These are phyloP conservation scores for Dendrobium chrysotoxum DNA, from an alignment of 106 monocot genomes.

Conservation along the genomic window DNA sequence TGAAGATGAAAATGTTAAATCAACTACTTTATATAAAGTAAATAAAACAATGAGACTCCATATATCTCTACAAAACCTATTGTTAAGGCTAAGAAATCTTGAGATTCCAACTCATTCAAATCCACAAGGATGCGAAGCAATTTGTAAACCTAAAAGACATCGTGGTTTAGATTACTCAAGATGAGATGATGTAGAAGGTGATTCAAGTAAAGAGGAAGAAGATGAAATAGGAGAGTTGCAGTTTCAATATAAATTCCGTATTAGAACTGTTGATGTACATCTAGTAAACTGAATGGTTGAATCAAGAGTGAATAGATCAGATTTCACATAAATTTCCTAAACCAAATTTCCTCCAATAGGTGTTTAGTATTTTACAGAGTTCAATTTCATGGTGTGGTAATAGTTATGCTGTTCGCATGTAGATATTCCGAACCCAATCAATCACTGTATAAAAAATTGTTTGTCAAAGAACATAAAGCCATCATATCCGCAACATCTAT, in stretches of 20 bases:
- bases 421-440: neutral
- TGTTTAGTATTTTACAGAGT: neutral
- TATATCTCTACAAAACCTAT: conserved; percentile 3
- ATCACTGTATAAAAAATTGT: neutral
- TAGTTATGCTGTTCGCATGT: too few species aligned
- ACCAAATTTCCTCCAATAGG: neutral
- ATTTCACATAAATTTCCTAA: neutral
- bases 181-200: conserved; percentile 84
- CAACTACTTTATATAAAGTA: neutral
- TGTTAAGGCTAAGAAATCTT: conserved; percentile 6
- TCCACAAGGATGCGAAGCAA: conserved; percentile 54
- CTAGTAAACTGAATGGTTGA: conserved; percentile 50
- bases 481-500: too few species aligned
- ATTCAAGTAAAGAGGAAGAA: conserved; percentile 79
- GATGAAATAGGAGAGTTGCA: conserved; percentile 59
- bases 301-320: neutral
- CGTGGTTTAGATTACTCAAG: conserved; percentile 82
- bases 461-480: too few species aligned
- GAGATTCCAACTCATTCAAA: conserved; percentile 8
- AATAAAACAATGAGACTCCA: conserved; percentile 4
- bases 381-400: conserved; percentile 1
- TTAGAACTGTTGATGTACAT: conserved; percentile 61
- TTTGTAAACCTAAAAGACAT: conserved; percentile 88
- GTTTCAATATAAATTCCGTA: conserved; percentile 73
- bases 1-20: conserved; percentile 54